Conservation (phyloP, 2,329 filamentous ascomycete species). For the Phialocephala sp. region DNA sequence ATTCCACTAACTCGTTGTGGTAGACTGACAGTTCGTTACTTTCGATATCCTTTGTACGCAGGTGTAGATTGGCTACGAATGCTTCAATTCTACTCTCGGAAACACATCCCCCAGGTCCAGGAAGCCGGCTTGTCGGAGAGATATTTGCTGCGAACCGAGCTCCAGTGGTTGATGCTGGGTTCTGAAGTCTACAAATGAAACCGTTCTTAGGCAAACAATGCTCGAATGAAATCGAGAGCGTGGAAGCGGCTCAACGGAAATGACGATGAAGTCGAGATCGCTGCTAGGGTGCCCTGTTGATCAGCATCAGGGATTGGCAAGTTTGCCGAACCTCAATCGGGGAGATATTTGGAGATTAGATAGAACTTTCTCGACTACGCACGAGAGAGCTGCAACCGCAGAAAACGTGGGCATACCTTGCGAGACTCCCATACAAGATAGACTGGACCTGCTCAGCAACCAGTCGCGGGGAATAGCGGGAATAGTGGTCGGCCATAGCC, state of each 20-base stretch:
- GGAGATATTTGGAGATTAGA: neutral
- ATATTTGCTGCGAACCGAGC: neutral
- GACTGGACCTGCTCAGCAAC: neutral
- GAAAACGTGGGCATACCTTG: neutral
- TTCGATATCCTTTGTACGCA: neutral
- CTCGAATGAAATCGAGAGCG: conserved; percentile 2
- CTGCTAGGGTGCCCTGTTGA: conserved; percentile 5
- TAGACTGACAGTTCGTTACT: neutral
- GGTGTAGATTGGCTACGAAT: neutral
- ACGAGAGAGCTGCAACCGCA: neutral
- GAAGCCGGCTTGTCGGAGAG: neutral
- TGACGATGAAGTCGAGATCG: conserved; percentile 13
- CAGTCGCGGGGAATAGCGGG: neutral
- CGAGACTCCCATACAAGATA: neutral
- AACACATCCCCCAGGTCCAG: neutral
- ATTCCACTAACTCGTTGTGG: neutral
- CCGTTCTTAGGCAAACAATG: neutral
- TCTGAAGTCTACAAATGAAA: neutral
- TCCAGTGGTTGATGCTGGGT: neutral
- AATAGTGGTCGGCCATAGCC: neutral
- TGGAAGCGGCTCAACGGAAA: conserved; percentile 10
- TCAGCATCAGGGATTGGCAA: conserved; percentile 2
- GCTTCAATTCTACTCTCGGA: neutral
- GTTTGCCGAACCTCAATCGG: neutral
- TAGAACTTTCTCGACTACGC: neutral